These are phyloP conservation scores for Calendula officinalis DNA, from an alignment of 129 eudicot species.

Conservation along the genomic window DNA sequence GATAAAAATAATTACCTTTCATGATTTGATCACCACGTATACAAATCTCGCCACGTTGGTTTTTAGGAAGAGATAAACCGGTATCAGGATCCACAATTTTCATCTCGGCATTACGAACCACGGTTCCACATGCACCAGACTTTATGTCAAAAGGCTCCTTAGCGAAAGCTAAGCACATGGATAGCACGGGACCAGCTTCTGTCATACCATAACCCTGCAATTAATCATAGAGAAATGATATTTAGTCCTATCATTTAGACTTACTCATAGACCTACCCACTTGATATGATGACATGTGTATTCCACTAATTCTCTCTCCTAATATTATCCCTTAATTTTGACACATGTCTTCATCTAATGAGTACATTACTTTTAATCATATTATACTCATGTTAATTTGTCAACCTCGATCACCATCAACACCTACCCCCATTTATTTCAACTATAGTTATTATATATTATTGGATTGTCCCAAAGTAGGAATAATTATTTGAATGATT, in stretches of 20 bases:
- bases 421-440: conserved; percentile 16
- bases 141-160: conserved; percentile 83
- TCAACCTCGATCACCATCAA: too few relatives aligned
- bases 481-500: too few relatives aligned
- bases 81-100: conserved; percentile 83
- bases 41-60: conserved; percentile 87
- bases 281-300: too few relatives aligned
- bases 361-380: too few relatives aligned
- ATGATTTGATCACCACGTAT: conserved; percentile 91
- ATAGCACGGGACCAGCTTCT: conserved; percentile 94
- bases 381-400: too few relatives aligned
- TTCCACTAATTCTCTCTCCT: too few relatives aligned
- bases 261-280: conserved; percentile 29
- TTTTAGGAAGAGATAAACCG: conserved; percentile 56
- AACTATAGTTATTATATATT: background rate
- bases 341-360: too few relatives aligned
- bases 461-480: too few relatives aligned
- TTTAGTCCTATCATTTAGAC: too few relatives aligned
- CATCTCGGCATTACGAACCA: conserved; percentile 92
- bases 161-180: conserved; percentile 94
- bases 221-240: too few relatives aligned
- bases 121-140: conserved; percentile 96
- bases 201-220: conserved; percentile 98
- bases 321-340: too few relatives aligned
- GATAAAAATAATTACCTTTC: conserved; percentile 56